Evolutionary conservation across 179 eudicot species (phyloP), one percentile per base, ranked within the genome.

Genomic region (Pouteria campechiana): DNA sequence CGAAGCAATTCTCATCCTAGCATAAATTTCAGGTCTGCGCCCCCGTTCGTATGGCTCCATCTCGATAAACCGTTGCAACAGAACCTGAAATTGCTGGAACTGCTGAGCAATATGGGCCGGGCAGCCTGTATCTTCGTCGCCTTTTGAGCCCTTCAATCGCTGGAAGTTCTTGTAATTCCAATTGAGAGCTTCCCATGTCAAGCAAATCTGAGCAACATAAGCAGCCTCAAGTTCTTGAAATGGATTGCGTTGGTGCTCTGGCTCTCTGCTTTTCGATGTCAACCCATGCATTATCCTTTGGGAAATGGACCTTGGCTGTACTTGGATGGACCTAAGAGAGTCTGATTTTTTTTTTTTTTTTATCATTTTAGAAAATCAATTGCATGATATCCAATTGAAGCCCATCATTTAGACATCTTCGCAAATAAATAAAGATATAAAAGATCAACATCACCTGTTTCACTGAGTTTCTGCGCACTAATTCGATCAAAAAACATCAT

Each of bases 121-220:
- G 46, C 95, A 85, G 2, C 95, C 95, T 0, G 60, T 71, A 29
- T 81, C 89, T 0, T 55, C 29, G 4, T 71, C 70, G 0, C 46
- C 35, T 0, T 64, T 73, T 0, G 82, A 64, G 13, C 61, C 74
- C 54, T 60, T 66, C 40, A 81, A 65, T 4, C 83, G 69, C 20
- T 67, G 72, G 48, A 81, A 89, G 58, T 65, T 76, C 42, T 56
- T 65, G 41, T 85, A 76, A 67, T 85, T 81, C 93, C 97, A 89
- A 46, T 71, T 85, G 0, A 89, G 67, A 22, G 97, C 93, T 57
- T 89, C 97, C 97, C 97, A 89, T 19, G 97, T 67, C 39, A 81
- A 39, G 37, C 95, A 89, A 16, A 89, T 68, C 31, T 85, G 95
- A 16, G 95, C 86, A 1, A 85, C 97, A 50, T 89, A 89, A 5